Conservation (phyloP, 2,329 filamentous ascomycete genomes). For the Amylocarpus encephaloides region DNA sequence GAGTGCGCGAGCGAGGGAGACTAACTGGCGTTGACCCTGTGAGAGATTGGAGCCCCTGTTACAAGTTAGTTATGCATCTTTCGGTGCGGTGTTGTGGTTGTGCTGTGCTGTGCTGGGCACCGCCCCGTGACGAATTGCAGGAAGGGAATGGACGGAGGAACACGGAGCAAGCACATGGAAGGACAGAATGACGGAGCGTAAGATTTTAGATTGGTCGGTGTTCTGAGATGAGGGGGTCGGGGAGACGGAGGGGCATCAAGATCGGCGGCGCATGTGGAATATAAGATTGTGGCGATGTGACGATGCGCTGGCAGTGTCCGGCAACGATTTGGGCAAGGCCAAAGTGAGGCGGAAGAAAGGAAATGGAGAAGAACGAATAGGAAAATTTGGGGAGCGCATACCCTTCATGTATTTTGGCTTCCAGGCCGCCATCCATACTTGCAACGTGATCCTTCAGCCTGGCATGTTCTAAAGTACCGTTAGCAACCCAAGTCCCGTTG, state of each 20-base stretch:
- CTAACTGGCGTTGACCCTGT: constrained; percentile 87
- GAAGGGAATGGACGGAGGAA: neutral
- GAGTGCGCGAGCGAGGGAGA: constrained; percentile 88
- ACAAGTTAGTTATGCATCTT: constrained; percentile 4
- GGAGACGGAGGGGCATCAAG: constrained; percentile 9
- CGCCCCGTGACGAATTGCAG: neutral
- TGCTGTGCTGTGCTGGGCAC: neutral
- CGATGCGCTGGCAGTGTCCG: constrained; percentile 6
- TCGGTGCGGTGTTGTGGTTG: neutral
- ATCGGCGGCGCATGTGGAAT: constrained; percentile 5
- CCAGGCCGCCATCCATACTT: constrained; percentile 80
- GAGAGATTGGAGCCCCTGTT: constrained; percentile 81
- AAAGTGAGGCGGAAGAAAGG: constrained; percentile 8
- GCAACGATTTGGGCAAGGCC: neutral
- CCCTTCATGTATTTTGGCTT: constrained; percentile 91
- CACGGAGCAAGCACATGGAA: neutral
- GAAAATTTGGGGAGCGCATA: constrained; percentile 41
- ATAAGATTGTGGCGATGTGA: constrained; percentile 2
- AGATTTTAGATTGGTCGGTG: constrained; percentile 5
- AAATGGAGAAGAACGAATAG: constrained; percentile 1
- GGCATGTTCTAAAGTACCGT: constrained; percentile 66
- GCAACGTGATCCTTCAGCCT: constrained; percentile 85
- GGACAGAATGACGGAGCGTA: neutral
- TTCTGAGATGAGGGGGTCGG: constrained; percentile 3
- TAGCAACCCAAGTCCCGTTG: constrained; percentile 31